Conservation (phyloP, 140 eudicot genomes). For the Cichorium intybus region DNA sequence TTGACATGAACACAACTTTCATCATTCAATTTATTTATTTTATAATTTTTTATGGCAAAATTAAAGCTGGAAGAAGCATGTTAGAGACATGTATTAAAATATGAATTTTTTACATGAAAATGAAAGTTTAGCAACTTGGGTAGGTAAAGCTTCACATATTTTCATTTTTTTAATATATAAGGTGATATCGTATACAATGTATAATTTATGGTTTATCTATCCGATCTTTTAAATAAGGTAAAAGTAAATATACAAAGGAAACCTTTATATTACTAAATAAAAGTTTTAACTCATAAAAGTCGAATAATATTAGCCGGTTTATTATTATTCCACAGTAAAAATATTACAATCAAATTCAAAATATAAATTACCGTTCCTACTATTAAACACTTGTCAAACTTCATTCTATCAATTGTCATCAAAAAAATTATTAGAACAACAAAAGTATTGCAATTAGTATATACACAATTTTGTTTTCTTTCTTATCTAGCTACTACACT, state of each 20-base stretch:
- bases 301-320: too few relatives aligned
- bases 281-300: neutral
- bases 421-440: too few relatives aligned
- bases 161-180: neutral
- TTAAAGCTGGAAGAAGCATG: conserved; percentile 41
- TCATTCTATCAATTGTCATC: too few relatives aligned
- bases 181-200: neutral
- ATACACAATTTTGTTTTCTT: too few relatives aligned
- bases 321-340: too few relatives aligned
- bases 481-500: too few relatives aligned
- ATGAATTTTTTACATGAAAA: conserved; percentile 18
- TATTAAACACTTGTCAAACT: too few relatives aligned
- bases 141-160: conserved; percentile 30
- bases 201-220: too few relatives aligned
- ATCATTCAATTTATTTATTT: neutral
- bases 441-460: too few relatives aligned
- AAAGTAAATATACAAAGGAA: neutral
- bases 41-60: conserved; percentile 19
- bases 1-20: conserved; percentile 20
- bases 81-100: conserved; percentile 15
- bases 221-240: neutral
- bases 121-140: conserved; percentile 31
- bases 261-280: neutral
- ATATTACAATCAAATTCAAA: too few relatives aligned
- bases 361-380: too few relatives aligned